Conservation (phyloP, 2,329 filamentous ascomycete genomes). For the Clonostachys sp. region DNA sequence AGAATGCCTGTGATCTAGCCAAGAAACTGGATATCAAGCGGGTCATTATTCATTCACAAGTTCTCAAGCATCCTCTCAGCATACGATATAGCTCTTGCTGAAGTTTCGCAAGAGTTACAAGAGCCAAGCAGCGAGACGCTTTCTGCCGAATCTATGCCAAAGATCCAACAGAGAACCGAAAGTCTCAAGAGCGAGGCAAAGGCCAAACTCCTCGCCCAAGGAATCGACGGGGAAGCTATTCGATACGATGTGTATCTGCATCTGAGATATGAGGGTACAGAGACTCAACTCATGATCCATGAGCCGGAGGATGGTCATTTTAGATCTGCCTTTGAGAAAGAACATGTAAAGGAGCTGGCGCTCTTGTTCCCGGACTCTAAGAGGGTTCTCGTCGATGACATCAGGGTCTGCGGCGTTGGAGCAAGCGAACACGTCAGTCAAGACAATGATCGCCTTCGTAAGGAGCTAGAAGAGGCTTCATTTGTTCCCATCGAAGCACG, state of each 20-base stretch:
- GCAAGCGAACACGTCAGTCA: not conserved
- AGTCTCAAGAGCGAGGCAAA: slow-evolving; percentile 21
- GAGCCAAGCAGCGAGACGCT: slow-evolving; percentile 20
- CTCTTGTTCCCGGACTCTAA: slow-evolving; percentile 25
- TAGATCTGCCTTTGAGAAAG: slow-evolving; percentile 22
- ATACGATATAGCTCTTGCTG: slow-evolving; percentile 34
- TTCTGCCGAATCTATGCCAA: slow-evolving; percentile 1
- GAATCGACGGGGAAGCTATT: slow-evolving; percentile 29
- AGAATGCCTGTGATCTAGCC: slow-evolving; percentile 40
- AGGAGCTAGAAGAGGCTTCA: not conserved
- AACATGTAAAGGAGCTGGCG: slow-evolving; percentile 32
- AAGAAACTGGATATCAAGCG: slow-evolving; percentile 29
- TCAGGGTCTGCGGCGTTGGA: slow-evolving; percentile 18
- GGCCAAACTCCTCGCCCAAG: slow-evolving; percentile 30
- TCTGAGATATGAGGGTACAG: slow-evolving; percentile 43
- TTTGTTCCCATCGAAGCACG: not conserved
- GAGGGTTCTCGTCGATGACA: slow-evolving; percentile 31
- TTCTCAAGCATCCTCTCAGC: slow-evolving; percentile 34
- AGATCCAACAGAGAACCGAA: slow-evolving; percentile 12
- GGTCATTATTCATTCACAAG: slow-evolving; percentile 36
- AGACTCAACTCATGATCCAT: slow-evolving; percentile 41
- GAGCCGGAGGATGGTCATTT: slow-evolving; percentile 27
- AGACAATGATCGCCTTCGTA: not conserved
- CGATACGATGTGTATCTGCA: slow-evolving; percentile 34
- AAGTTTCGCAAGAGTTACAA: slow-evolving; percentile 27